Base-by-base conservation (phyloP, 1,284 basidiomycete species). In the Melampsora larici-populina region DNA sequence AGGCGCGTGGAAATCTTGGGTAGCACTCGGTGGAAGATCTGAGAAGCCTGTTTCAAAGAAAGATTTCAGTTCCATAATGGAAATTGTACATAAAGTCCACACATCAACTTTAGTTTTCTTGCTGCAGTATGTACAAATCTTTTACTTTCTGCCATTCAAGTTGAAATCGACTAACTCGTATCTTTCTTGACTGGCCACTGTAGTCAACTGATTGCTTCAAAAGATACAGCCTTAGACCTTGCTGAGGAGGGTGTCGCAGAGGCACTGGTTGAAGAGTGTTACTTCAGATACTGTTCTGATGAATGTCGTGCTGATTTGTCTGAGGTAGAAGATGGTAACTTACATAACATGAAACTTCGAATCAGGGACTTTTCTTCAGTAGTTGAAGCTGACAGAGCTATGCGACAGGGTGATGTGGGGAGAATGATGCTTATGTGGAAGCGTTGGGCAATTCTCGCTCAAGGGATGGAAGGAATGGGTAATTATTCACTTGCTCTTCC, bases 391-490 rank as follows among this genome's bases (percentile, higher is more conserved):
- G 36, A 40, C 11, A 17, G 18, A 24, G 49, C 48, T 21, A 70
- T 70, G 69, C 48, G 60, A 26, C 17, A 49, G 9, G 69, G 69
- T n/a, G 69, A 70, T 40, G n/a, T 49, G 21, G 69, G 69, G 2
- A 13, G 69, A 24, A n/a, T 70, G n/a, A 51, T 70, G 29, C 21
- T 40, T 5, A 24, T 70, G 1, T 70, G 69, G 69, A 29, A 70
- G 21, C 48, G 21, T 1, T 60, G 69, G 69, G 29, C 33, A 2
- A 40, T 70, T 15, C 36, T 70, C 18, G 48, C 29, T 9, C 69
- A 70, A 40, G 69, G 48, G 17, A 70, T 70, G 2, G 21, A 33
- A 9, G 55, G 55, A 11, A 21, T 70, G 24, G 24, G 36, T 6
- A 31, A 70, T 5, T 70, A 70, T 40, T 29, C 49, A 40, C 36